A percentile compares a stretch with the other conserved stretches of the same genome.
phyloP scores from a whole-genome alignment of 2,329 filamentous ascomycete species.

The Talaromyces marneffei region DNA sequence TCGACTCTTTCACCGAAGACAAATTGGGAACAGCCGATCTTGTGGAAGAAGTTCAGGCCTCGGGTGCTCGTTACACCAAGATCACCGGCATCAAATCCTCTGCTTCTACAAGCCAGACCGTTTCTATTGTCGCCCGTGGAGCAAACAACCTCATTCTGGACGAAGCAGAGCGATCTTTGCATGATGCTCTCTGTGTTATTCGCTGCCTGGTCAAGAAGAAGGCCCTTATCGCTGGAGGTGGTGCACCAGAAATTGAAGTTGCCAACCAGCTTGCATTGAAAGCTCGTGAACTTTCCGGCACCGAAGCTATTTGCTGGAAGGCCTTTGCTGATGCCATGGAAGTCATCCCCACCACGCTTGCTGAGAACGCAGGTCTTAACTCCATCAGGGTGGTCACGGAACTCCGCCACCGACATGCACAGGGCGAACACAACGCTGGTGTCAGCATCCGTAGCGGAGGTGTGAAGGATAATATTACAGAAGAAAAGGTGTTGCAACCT shows the following conservation, averaged over 20 bases:
- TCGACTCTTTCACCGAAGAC: conserved; percentile 97
- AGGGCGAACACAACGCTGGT: conserved; percentile 91
- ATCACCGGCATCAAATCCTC: conserved; percentile 82
- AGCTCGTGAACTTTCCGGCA: conserved; percentile 76
- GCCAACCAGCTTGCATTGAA: conserved; percentile 78
- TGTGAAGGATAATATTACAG: conserved; percentile 92
- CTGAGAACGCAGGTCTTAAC: conserved; percentile 95
- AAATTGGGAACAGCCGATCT: conserved; percentile 92
- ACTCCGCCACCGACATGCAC: conserved; percentile 84
- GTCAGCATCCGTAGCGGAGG: conserved; percentile 97
- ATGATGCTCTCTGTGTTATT: conserved; percentile 96
- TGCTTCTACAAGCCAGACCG: conserved; percentile 59
- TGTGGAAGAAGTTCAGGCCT: conserved; percentile 83
- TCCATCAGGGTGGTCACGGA: conserved; percentile 99
- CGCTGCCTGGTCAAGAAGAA: conserved; percentile 99
- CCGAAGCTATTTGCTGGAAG: conserved; percentile 98
- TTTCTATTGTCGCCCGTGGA: conserved; percentile 89
- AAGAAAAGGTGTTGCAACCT: conserved; percentile 95
- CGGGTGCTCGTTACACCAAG: conserved; percentile 88
- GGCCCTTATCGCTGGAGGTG: conserved; percentile 94
- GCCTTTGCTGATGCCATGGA: conserved; percentile 97
- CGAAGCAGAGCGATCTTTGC: conserved; percentile 91
- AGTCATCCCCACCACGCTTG: conserved; percentile 91
- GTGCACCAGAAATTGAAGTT: conserved; percentile 94
- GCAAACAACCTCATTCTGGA: conserved; percentile 93